These are phyloP conservation scores for Leptodontidium sp. DNA, from an alignment of 2,329 filamentous ascomycete species.

Conservation along the genomic window DNA sequence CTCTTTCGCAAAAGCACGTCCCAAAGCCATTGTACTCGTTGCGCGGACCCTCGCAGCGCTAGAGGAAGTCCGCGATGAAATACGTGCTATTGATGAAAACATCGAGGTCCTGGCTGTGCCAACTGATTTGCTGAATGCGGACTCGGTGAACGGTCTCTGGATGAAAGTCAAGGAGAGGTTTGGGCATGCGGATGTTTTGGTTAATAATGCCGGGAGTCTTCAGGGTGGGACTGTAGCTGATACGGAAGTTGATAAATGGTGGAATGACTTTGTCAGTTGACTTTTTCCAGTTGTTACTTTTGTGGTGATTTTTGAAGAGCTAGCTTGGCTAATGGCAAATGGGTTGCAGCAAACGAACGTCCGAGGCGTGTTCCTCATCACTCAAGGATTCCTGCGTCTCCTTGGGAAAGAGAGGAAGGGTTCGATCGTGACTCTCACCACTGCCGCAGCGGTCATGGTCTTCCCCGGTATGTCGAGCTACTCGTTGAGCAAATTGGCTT, in stretches of 20 bases:
- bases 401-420: slow-evolving; percentile 30
- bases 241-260: slow-evolving; percentile 27
- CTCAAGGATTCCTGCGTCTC: slow-evolving; percentile 45
- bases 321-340: not conserved
- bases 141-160: slow-evolving; percentile 31
- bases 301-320: not conserved
- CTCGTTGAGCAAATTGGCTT: slow-evolving; percentile 29
- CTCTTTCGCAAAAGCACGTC: slow-evolving; percentile 45
- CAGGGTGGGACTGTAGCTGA: slow-evolving; percentile 20
- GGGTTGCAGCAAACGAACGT: slow-evolving; percentile 46
- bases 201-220: slow-evolving; percentile 36
- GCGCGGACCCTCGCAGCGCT: slow-evolving; percentile 45
- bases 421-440: slow-evolving; percentile 33
- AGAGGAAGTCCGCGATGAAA: slow-evolving; percentile 38
- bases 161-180: slow-evolving; percentile 46
- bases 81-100: slow-evolving; percentile 44
- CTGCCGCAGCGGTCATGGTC: not conserved
- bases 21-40: slow-evolving; percentile 48
- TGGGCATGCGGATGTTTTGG: slow-evolving; percentile 61
- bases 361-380: slow-evolving; percentile 47
- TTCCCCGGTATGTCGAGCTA: slow-evolving; percentile 27
- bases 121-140: slow-evolving; percentile 44
- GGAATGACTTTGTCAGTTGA: slow-evolving; percentile 35
- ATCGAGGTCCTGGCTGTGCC: slow-evolving; percentile 46
- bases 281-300: not conserved